Evolutionary conservation across 257 asterid genomes (phyloP).

Genomic region (Penstemon eatonii): DNA sequence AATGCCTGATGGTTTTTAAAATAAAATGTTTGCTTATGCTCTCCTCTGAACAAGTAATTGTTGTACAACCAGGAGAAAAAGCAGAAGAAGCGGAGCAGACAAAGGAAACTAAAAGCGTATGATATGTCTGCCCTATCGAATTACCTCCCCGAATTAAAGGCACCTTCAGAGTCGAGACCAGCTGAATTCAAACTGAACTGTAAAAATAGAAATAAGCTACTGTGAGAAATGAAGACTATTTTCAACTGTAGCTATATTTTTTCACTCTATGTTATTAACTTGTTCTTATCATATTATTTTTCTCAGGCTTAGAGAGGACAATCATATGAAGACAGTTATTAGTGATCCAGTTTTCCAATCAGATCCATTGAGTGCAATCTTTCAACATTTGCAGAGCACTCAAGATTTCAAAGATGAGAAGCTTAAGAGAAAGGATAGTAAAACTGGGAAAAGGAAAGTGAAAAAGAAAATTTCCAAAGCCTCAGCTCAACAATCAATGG

Average conservation of each 20-base stretch:
- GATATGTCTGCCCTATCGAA: slow-evolving; percentile 68
- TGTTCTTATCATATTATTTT: slow-evolving; percentile 4
- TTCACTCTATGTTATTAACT: slow-evolving; percentile 23
- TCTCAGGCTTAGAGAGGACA: slow-evolving; percentile 69
- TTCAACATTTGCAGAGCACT: slow-evolving; percentile 68
- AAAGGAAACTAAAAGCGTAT: slow-evolving; percentile 68
- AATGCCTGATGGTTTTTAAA: background rate
- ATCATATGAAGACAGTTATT: slow-evolving; percentile 58
- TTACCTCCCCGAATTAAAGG: slow-evolving; percentile 62
- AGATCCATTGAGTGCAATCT: slow-evolving; percentile 70
- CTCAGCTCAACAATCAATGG: slow-evolving; percentile 54
- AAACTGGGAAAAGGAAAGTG: slow-evolving; percentile 41
- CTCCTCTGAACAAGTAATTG: slow-evolving; percentile 13
- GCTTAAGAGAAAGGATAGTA: slow-evolving; percentile 47
- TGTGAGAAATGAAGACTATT: slow-evolving; percentile 48
- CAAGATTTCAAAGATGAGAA: slow-evolving; percentile 58
- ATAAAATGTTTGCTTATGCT: background rate
- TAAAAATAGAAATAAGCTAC: slow-evolving; percentile 58
- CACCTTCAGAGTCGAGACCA: slow-evolving; percentile 39
- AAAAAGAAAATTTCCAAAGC: slow-evolving; percentile 51
- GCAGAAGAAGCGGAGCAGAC: slow-evolving; percentile 46
- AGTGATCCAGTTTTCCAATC: slow-evolving; percentile 60
- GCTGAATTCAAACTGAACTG: slow-evolving; percentile 56
- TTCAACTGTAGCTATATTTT: background rate
- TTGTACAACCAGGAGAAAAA: slow-evolving; percentile 48